These are phyloP conservation scores for Calonectria hawksworthii DNA, from an alignment of 2,329 filamentous ascomycete genomes.

Conservation along the genomic window DNA sequence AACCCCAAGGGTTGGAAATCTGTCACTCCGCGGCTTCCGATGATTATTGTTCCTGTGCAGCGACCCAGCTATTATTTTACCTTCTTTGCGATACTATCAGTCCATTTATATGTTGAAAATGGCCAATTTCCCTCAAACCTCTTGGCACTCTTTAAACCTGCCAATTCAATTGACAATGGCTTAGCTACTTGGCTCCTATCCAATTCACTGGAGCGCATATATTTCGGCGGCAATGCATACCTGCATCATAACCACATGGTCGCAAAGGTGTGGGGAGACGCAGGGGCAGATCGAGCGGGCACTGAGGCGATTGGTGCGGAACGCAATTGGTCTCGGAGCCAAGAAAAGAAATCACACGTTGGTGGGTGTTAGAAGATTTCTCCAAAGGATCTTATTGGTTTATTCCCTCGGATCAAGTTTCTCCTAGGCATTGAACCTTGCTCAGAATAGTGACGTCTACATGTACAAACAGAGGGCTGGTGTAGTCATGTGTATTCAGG, in stretches of 20 bases:
- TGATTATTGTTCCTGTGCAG: not conserved
- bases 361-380: not conserved
- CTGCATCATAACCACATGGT: constrained; percentile 2
- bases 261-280: not conserved
- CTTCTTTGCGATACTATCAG: not conserved
- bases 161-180: not conserved
- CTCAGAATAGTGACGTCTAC: not conserved
- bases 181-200: not conserved
- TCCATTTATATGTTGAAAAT: not conserved
- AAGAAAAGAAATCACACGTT: not conserved
- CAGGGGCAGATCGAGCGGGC: constrained; percentile 13
- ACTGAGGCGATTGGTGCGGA: constrained; percentile 22
- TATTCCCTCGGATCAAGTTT: constrained; percentile 4
- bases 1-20: not conserved
- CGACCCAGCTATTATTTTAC: not conserved
- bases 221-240: not conserved
- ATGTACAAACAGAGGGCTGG: not conserved
- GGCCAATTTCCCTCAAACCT: not conserved
- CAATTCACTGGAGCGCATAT: constrained; percentile 26
- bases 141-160: not conserved
- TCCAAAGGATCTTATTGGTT: constrained; percentile 7
- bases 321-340: not conserved
- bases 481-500: not conserved
- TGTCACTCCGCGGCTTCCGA: not conserved
- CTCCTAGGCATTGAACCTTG: not conserved